Evolutionary conservation across 2,329 filamentous ascomycete species (phyloP).

Genomic region (Cyclaneusma minus): DNA sequence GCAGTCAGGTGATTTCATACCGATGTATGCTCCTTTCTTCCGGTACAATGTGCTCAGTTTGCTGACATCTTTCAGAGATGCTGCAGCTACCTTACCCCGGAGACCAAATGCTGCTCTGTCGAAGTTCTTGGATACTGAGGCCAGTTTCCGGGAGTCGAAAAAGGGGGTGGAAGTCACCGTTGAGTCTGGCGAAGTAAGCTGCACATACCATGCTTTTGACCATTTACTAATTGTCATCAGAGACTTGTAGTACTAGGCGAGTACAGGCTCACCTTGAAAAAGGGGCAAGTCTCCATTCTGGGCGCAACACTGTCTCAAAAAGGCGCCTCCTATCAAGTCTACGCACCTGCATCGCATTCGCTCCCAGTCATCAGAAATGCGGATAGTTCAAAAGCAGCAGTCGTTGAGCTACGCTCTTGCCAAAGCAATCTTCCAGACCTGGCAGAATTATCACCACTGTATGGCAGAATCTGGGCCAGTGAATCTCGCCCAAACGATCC

Average conservation of each 20-base stretch:
- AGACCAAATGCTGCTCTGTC: too few relatives aligned
- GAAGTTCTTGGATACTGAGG: too few relatives aligned
- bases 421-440: conserved; percentile 35
- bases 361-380: conserved; percentile 47
- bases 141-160: too few relatives aligned
- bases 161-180: conserved; percentile 26
- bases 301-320: conserved; percentile 44
- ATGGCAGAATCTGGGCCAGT: conserved; percentile 50
- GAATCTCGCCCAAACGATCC: conserved; percentile 11
- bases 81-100: too few relatives aligned
- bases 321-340: conserved; percentile 35
- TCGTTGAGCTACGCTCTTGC: conserved; percentile 39
- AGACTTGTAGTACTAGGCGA: conserved; percentile 49
- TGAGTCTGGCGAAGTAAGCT: conserved; percentile 31
- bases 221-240: conserved; percentile 20
- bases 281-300: conserved; percentile 47
- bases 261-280: conserved; percentile 45
- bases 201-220: background rate
- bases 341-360: conserved; percentile 53
- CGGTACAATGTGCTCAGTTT: too few relatives aligned
- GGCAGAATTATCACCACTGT: conserved; percentile 47
- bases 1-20: too few relatives aligned
- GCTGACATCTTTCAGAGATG: too few relatives aligned
- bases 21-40: too few relatives aligned
- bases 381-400: conserved; percentile 25